Percentiles rank a stretch among this genome's conserved stretches.
Conservation (phyloP, 306 rosid genomes). For the Astragalus glycyphyllos region DNA sequence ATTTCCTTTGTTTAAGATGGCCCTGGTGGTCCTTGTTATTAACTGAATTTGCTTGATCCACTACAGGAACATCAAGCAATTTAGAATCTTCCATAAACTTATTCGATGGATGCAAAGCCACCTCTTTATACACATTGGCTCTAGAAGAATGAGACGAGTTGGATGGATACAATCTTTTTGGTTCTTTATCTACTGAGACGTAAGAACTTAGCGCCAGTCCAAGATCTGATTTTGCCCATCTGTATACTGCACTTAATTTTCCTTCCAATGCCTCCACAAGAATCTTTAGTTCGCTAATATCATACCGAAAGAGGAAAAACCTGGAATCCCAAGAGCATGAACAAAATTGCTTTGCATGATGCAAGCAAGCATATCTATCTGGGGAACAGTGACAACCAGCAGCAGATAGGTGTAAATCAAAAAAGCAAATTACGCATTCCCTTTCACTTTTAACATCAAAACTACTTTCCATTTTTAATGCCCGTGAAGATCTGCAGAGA, state of each 20-base stretch:
- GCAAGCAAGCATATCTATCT: constrained; percentile 88
- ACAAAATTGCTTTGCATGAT: constrained; percentile 92
- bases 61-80: constrained; percentile 51
- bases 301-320: constrained; percentile 94
- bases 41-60: constrained; percentile 43
- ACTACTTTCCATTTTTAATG: constrained; percentile 84
- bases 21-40: constrained; percentile 46
- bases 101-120: constrained; percentile 46
- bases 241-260: constrained; percentile 89
- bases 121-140: constrained; percentile 45
- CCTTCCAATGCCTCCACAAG: constrained; percentile 98
- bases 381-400: constrained; percentile 90
- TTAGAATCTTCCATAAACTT: constrained; percentile 47
- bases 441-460: constrained; percentile 91
- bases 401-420: constrained; percentile 96
- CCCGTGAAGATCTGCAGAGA: constrained; percentile 67
- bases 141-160: constrained; percentile 43
- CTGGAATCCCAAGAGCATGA: constrained; percentile 79
- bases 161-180: constrained; percentile 35
- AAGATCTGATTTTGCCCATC: constrained; percentile 97
- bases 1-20: constrained; percentile 47
- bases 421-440: constrained; percentile 85
- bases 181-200: constrained; percentile 51
- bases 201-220: constrained; percentile 82
- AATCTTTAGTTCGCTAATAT: constrained; percentile 72